A percentile compares a stretch with the other conserved stretches of the same genome.
Conservation (phyloP, 805 yeast genomes). For the Danielia reshetovae region DNA sequence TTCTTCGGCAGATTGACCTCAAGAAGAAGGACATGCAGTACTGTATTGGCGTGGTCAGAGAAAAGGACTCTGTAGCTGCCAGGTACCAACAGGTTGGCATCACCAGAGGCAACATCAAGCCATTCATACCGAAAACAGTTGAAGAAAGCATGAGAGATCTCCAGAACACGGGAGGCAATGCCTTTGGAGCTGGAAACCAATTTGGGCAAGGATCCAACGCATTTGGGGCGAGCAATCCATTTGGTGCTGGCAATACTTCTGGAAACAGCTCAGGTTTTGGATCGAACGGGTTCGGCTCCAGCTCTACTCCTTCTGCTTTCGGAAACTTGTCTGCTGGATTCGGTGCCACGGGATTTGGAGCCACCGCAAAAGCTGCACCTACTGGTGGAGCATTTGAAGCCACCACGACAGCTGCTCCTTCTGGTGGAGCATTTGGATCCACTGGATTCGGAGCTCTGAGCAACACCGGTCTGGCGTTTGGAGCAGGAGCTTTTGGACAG, state of each 20-base stretch:
- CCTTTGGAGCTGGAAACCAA: constrained; percentile 5
- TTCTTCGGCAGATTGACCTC: constrained; percentile 36
- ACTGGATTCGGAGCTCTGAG: constrained; percentile 3
- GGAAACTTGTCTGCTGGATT: too few relatives aligned
- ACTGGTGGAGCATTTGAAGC: too few relatives aligned
- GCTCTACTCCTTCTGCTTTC: constrained; percentile 9
- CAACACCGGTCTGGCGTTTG: constrained; percentile 1
- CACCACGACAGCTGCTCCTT: background rate
- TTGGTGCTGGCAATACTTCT: constrained; percentile 5
- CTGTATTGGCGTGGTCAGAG: constrained; percentile 27
- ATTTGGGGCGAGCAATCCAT: constrained; percentile 4
- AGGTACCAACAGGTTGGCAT: constrained; percentile 45
- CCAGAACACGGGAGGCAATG: constrained; percentile 2
- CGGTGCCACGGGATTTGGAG: too few relatives aligned
- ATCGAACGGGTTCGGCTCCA: constrained; percentile 8
- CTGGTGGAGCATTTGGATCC: constrained; percentile 4
- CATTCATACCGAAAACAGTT: constrained; percentile 25
- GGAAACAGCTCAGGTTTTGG: constrained; percentile 10
- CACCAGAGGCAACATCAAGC: constrained; percentile 12
- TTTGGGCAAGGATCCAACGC: background rate
- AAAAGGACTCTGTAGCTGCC: constrained; percentile 48
- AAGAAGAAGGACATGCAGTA: constrained; percentile 15
- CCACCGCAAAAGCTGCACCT: too few relatives aligned
- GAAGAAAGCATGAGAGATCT: constrained; percentile 26
- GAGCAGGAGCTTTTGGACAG: constrained; percentile 5